Conservation (phyloP, 805 yeast species). For the Yarrowia porcina region DNA sequence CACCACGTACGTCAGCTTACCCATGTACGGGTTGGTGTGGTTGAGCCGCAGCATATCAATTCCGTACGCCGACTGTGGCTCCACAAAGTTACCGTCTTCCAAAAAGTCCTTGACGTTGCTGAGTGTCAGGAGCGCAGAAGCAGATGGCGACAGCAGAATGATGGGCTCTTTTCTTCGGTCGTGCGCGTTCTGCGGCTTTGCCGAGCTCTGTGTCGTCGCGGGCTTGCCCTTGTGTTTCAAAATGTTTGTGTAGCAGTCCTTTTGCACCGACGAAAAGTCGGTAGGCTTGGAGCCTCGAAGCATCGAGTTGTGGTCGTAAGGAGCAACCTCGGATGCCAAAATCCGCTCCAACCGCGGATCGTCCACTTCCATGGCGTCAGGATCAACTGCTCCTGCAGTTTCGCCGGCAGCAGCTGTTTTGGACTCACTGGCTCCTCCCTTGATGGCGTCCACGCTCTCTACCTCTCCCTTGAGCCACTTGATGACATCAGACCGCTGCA, state of each 20-base stretch:
- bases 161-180: constrained; percentile 52
- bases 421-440: constrained; percentile 26
- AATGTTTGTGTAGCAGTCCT: constrained; percentile 37
- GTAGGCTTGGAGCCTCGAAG: constrained; percentile 40
- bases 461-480: constrained; percentile 72
- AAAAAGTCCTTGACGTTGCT: constrained; percentile 64
- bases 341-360: constrained; percentile 54
- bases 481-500: constrained; percentile 79
- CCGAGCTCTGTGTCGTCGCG: constrained; percentile 7
- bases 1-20: constrained; percentile 65
- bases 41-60: constrained; percentile 20
- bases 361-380: constrained; percentile 29
- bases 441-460: constrained; percentile 26
- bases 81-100: constrained; percentile 67
- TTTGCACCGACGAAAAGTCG: constrained; percentile 40
- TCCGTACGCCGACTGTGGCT: constrained; percentile 34
- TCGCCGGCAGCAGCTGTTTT: not conserved
- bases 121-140: constrained; percentile 66
- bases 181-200: not conserved
- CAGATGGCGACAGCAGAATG: constrained; percentile 73
- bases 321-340: constrained; percentile 43
- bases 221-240: constrained; percentile 32
- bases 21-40: constrained; percentile 49
- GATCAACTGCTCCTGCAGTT: not conserved
- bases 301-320: constrained; percentile 45